Evolutionary conservation across 768 basidiomycete species (phyloP).

Genomic region (Trametes maxima): DNA sequence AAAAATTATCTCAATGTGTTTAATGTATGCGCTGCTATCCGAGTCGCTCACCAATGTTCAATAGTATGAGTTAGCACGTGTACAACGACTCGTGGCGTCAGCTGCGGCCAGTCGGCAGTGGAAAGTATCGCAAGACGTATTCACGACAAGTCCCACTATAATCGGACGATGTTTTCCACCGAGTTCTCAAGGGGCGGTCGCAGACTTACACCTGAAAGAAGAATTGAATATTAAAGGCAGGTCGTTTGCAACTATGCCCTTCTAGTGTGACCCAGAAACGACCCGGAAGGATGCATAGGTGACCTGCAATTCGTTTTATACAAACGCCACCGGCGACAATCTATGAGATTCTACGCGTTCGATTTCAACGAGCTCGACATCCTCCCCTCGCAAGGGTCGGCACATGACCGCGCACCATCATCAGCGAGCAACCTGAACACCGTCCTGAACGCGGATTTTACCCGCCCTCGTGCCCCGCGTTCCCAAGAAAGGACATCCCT

Average conservation of each 20-base stretch:
- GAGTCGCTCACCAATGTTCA: not conserved
- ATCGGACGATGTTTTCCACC: too few relatives aligned
- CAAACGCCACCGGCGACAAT: constrained; percentile 50
- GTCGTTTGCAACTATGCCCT: not conserved
- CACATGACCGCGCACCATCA: not conserved
- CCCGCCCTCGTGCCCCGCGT: not conserved
- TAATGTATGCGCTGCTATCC: not conserved
- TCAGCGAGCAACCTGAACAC: not conserved
- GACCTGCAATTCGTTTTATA: constrained; percentile 37
- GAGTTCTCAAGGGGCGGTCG: too few relatives aligned
- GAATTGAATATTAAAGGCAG: not conserved
- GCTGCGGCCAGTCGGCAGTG: too few relatives aligned
- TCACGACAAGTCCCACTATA: too few relatives aligned
- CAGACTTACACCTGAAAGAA: too few relatives aligned
- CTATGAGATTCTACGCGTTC: constrained; percentile 68
- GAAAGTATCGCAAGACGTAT: too few relatives aligned
- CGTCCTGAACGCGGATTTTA: not conserved
- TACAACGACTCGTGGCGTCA: too few relatives aligned
- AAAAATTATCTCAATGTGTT: not conserved
- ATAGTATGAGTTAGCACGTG: too few relatives aligned
- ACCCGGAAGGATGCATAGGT: not conserved
- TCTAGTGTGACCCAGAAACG: too few relatives aligned
- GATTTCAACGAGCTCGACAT: constrained; percentile 35
- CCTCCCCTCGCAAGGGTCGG: constrained; percentile 25
- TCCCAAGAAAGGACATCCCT: constrained; percentile 1